Base-by-base conservation (phyloP, 495 filamentous ascomycete species). In the Articulospora tetracladia region DNA sequence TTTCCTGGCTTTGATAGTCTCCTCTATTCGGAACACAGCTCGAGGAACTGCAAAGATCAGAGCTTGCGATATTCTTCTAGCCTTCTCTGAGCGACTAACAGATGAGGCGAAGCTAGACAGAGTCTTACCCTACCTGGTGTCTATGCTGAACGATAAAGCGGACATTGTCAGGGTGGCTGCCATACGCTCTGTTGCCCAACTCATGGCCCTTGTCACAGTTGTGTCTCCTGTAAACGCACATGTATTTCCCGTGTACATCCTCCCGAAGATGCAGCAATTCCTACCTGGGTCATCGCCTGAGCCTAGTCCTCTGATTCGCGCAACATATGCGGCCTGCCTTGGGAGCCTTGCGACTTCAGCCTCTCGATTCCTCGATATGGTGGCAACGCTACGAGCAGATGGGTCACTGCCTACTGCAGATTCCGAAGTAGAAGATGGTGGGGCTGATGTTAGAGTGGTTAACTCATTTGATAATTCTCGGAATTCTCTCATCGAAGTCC, bases 81-180 rank as follows among this genome's bases (percentile, higher is more conserved):
- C 93, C 17, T 97, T 98, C 71, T 86, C 92, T 7, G 92, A 98
- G 72, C 83, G 88, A 51, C 70, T 97, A 34, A 94, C 94, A 0
- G 95, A 99, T 70, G 95, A 99, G 68, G 93, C 93, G 12, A 99
- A 98, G 68, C 79, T 99, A 55, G 95, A 99, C 72, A 86, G 95
- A 39, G 86, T 97, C 25, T 79, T 99, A 30, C 95, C 95, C 8
- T 96, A 97, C 64, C 74, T 97, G 23, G 87, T 96, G 71, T 77
- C 83, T 25, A 70, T 97, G 26, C 73, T 98, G 20, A 86, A 85
- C 63, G 95, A 99, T 70, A 81, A 86, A 53, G 82, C 83, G 13
- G 90, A 96, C 63, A 77, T 87, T 51, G 93, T 98, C 24, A 90
- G 89, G 60, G 81, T 95, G 24, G 85, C 91, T 26, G 92, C 93